phyloP scores from a whole-genome alignment of 768 basidiomycete species.

The Pleurotus tuoliensis region DNA sequence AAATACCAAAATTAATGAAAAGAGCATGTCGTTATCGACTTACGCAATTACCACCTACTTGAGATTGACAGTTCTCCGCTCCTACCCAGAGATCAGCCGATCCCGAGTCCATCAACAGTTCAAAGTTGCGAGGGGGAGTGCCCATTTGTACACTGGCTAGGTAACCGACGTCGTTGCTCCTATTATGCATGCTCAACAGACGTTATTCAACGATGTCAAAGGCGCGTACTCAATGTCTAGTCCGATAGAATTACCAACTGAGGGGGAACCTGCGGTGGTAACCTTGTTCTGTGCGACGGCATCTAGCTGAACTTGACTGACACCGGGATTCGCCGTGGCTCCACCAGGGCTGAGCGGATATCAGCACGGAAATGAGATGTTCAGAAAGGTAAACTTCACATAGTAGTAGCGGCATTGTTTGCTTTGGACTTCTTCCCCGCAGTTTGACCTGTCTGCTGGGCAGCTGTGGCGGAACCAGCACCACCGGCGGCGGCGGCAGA shows the following conservation, averaged over 20 bases:
- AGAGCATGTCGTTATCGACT: slow-evolving; percentile 1
- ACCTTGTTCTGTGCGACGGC: not conserved
- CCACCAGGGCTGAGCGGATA: not conserved
- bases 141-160: slow-evolving; percentile 31
- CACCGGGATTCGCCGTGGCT: slow-evolving; percentile 1
- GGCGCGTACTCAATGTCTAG: slow-evolving; percentile 48
- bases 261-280: not conserved
- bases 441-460: not conserved
- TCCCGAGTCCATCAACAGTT: slow-evolving; percentile 57
- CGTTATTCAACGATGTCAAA: slow-evolving; percentile 13
- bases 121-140: slow-evolving; percentile 45
- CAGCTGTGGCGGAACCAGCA: not conserved
- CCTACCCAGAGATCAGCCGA: slow-evolving; percentile 62
- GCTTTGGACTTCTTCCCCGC: not conserved
- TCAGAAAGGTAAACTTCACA: not conserved
- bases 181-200: slow-evolving; percentile 1
- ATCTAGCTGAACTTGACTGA: not conserved
- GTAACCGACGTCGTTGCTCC: slow-evolving; percentile 18
- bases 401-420: not conserved
- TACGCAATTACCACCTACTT: slow-evolving; percentile 23
- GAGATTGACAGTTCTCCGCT: slow-evolving; percentile 38
- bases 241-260: slow-evolving; percentile 12
- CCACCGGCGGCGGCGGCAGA: not conserved
- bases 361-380: not conserved
- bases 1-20: not conserved